Percentiles rank a stretch among this genome's conserved stretches.
Conservation (phyloP, 1,284 basidiomycete species). For the Malassezia sympodialis region DNA sequence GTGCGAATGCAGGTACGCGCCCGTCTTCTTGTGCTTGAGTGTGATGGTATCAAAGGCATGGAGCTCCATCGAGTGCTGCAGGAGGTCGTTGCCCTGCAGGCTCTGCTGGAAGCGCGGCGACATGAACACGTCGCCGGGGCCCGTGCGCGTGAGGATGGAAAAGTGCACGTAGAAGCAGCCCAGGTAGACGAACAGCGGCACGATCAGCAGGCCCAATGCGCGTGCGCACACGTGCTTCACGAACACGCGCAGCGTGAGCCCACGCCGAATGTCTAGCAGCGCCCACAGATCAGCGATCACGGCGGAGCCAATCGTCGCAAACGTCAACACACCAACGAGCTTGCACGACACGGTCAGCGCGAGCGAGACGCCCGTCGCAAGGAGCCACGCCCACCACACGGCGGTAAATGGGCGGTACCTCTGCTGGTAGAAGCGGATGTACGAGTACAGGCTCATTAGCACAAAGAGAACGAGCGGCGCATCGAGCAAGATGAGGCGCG, state of each 20-base stretch:
- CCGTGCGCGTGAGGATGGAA: constrained; percentile 74
- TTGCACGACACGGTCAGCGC: constrained; percentile 95
- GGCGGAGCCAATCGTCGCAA: constrained; percentile 76
- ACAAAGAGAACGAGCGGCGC: constrained; percentile 93
- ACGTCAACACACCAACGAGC: constrained; percentile 91
- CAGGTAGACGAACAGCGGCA: constrained; percentile 82
- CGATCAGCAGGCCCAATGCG: constrained; percentile 70
- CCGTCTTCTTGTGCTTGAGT: constrained; percentile 81
- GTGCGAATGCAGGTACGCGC: constrained; percentile 88
- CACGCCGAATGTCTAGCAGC: constrained; percentile 74
- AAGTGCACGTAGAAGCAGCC: constrained; percentile 97
- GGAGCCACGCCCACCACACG: constrained; percentile 86
- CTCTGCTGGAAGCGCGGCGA: constrained; percentile 96
- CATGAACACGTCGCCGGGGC: constrained; percentile 93
- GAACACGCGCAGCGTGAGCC: constrained; percentile 63
- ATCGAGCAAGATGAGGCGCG: constrained; percentile 88
- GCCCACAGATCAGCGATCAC: constrained; percentile 92
- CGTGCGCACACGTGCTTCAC: constrained; percentile 79
- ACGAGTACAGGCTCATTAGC: constrained; percentile 83
- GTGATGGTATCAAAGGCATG: constrained; percentile 82
- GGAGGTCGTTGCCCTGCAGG: constrained; percentile 76
- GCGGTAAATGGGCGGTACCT: constrained; percentile 58
- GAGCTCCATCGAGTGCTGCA: constrained; percentile 80
- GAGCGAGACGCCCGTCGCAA: constrained; percentile 81
- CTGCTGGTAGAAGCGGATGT: constrained; percentile 87